A percentile compares a stretch with the other conserved stretches of the same genome.
Conservation (phyloP, 2,329 filamentous ascomycete genomes). For the Aspergillus caelatus region DNA sequence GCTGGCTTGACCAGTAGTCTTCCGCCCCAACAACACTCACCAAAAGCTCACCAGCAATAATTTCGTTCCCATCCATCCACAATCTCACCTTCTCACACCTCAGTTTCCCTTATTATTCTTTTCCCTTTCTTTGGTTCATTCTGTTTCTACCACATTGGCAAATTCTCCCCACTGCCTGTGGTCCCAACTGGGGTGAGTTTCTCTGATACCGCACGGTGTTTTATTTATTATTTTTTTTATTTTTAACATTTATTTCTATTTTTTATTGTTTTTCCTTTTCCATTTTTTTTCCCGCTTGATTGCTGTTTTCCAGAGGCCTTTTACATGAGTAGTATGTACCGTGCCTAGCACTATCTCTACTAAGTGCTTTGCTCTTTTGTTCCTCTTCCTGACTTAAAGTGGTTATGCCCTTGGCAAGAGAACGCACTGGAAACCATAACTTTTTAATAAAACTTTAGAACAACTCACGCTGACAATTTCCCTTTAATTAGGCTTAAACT, state of each 20-base stretch:
- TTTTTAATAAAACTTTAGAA: background rate
- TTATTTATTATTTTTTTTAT: background rate
- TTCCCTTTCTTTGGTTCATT: conserved; percentile 9
- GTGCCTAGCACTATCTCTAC: background rate
- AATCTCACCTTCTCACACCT: conserved; percentile 13
- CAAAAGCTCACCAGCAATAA: conserved; percentile 16
- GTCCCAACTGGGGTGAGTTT: conserved; percentile 19
- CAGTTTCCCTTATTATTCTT: conserved; percentile 10
- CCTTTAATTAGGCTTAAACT: conserved; percentile 1
- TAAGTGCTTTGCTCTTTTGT: background rate
- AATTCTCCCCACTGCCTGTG: conserved; percentile 19
- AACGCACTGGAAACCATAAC: background rate
- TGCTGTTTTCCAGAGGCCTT: background rate
- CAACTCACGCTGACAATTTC: background rate
- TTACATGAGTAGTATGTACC: conserved; percentile 1
- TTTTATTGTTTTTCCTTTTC: background rate
- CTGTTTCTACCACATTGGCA: conserved; percentile 18
- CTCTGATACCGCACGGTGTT: conserved; percentile 5
- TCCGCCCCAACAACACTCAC: conserved; percentile 29
- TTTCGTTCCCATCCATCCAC: conserved; percentile 6
- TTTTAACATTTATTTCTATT: conserved; percentile 6
- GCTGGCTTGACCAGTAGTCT: conserved; percentile 3
- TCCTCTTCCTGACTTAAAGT: background rate
- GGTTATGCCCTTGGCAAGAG: background rate
- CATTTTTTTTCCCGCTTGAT: background rate